Evolutionary conservation across 2,329 filamentous ascomycete genomes (phyloP).

Genomic region (Rosellinia necatrix): DNA sequence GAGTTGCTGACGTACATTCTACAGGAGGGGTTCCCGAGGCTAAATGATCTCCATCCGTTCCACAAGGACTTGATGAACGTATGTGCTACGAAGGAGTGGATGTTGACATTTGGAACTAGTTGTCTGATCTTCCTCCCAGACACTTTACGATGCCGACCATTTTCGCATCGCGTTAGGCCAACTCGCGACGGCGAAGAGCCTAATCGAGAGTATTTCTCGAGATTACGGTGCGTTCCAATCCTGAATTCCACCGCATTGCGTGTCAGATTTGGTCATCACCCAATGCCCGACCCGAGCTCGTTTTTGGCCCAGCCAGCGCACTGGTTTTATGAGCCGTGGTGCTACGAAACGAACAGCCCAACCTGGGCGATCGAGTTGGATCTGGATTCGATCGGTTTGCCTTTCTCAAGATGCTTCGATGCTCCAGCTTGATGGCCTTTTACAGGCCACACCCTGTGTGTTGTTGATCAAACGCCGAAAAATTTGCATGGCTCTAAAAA

Average conservation of each 20-base stretch:
- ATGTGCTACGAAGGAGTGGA: slow-evolving; percentile 25
- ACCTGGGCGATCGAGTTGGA: neutral
- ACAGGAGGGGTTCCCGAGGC: slow-evolving; percentile 78
- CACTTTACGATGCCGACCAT: slow-evolving; percentile 97
- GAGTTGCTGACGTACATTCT: slow-evolving; percentile 5
- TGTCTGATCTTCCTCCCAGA: slow-evolving; percentile 55
- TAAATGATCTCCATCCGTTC: slow-evolving; percentile 95
- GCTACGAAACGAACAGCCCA: neutral
- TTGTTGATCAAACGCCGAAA: no score
- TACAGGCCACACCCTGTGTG: no score
- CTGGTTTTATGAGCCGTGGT: neutral
- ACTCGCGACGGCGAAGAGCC: slow-evolving; percentile 90
- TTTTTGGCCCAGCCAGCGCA: neutral
- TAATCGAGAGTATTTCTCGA: slow-evolving; percentile 93
- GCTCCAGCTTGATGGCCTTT: no score
- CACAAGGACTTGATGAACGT: slow-evolving; percentile 72
- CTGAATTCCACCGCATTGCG: neutral
- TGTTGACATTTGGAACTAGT: neutral
- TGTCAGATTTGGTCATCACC: neutral
- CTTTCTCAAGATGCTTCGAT: neutral
- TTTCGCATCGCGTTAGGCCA: slow-evolving; percentile 97
- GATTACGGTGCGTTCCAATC: slow-evolving; percentile 64
- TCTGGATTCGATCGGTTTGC: neutral
- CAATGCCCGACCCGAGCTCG: neutral
- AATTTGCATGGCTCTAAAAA: no score